Evolutionary conservation across 169 alveolate genomes (phyloP).

Genomic region (Plasmodium adleri): DNA sequence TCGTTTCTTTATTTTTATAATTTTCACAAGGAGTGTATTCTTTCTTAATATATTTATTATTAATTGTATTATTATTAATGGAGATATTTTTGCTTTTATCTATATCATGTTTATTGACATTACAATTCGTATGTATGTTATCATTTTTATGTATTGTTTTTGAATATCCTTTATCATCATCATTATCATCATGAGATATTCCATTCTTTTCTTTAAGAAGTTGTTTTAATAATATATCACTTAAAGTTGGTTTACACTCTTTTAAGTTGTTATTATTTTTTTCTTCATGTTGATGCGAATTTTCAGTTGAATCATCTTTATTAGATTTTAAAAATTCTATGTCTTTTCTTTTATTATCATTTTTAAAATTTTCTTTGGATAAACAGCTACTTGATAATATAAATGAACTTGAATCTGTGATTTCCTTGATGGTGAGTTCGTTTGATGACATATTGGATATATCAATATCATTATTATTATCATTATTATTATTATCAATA

Average conservation of each 20-base stretch:
- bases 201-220: too few species aligned
- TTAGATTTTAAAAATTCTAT: background rate
- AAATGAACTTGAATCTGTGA: background rate
- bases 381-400: slow-evolving; percentile 2
- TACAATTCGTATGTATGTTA: too few species aligned
- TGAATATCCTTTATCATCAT: too few species aligned
- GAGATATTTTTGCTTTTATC: too few species aligned
- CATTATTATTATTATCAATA: background rate
- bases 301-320: background rate
- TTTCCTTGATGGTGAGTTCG: slow-evolving; percentile 2
- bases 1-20: too few species aligned
- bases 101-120: too few species aligned
- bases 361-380: slow-evolving; percentile 7
- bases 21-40: too few species aligned
- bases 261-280: background rate
- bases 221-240: too few species aligned
- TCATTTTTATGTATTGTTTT: too few species aligned
- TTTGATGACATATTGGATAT: background rate
- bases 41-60: too few species aligned
- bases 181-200: too few species aligned
- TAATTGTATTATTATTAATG: too few species aligned
- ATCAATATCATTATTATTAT: background rate
- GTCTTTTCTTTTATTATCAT: background rate
- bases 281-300: background rate
- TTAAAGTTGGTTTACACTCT: background rate